phyloP scores from a whole-genome alignment of 2,329 filamentous ascomycete genomes.

The Fusarium penzigii region DNA sequence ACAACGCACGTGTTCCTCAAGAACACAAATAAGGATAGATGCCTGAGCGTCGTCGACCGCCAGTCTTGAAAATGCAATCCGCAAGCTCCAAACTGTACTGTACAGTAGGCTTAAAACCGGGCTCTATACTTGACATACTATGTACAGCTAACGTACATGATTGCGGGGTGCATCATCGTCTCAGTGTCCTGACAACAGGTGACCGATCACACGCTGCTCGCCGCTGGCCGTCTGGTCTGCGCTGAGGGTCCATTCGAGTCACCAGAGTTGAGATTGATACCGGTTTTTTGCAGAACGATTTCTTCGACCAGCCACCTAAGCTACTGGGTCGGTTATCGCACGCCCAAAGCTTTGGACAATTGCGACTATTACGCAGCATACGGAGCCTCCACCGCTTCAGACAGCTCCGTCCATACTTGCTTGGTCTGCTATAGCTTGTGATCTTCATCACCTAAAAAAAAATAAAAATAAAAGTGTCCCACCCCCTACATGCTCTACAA shows the following conservation, averaged over 20 bases:
- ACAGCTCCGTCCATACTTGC: no score
- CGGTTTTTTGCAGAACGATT: no score
- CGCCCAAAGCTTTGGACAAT: no score
- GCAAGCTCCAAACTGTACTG: not conserved
- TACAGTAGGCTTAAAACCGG: constrained; percentile 18
- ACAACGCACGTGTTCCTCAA: no score
- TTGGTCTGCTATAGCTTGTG: constrained; percentile 3
- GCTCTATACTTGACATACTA: constrained; percentile 11
- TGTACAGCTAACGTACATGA: not conserved
- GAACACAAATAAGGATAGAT: no score
- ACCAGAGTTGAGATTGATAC: no score
- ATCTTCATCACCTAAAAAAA: no score
- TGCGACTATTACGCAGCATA: no score
- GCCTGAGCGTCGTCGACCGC: not conserved
- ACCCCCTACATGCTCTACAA: constrained; percentile 10
- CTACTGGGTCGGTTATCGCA: no score
- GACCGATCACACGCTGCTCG: constrained; percentile 9
- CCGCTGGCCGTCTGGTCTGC: constrained; percentile 16
- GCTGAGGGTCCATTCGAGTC: constrained; percentile 3
- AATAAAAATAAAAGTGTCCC: constrained; percentile 8
- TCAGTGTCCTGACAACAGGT: constrained; percentile 6
- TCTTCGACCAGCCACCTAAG: no score
- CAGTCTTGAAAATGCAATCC: not conserved
- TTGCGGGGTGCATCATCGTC: constrained; percentile 26
- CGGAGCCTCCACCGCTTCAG: no score